These are phyloP conservation scores for Pythium guiyangense DNA, from an alignment of 352 stramenopile genomes.

Conservation along the genomic window DNA sequence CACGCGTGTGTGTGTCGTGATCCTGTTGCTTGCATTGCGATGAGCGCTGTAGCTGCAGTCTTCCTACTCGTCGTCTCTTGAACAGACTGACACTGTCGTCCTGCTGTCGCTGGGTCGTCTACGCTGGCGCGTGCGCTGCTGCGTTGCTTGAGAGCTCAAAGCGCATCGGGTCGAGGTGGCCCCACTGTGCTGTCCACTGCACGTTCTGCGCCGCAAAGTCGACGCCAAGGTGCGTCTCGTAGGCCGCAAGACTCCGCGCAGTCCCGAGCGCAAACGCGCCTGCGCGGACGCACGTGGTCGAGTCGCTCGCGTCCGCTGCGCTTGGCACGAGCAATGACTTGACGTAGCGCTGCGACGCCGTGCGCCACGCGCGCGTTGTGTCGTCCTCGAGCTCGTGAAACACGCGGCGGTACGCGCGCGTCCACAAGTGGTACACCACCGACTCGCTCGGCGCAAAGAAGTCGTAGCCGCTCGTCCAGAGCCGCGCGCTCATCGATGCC, in stretches of 20 bases:
- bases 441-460: constrained; percentile 84
- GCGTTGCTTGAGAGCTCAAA: constrained; percentile 38
- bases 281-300: background rate
- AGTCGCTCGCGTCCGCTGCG: background rate
- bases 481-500: constrained; percentile 82
- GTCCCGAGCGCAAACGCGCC: constrained; percentile 21
- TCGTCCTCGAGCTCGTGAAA: constrained; percentile 69
- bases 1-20: too few species aligned
- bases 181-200: constrained; percentile 56
- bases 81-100: too few species aligned
- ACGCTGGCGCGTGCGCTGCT: constrained; percentile 1
- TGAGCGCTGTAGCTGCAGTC: too few species aligned
- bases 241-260: constrained; percentile 34
- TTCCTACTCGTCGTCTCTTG: too few species aligned
- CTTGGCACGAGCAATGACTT: constrained; percentile 17
- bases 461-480: constrained; percentile 90
- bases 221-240: constrained; percentile 49
- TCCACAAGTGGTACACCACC: constrained; percentile 90
- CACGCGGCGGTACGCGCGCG: constrained; percentile 59
- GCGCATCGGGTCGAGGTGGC: constrained; percentile 47
- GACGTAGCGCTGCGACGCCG: constrained; percentile 23
- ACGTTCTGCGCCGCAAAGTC: constrained; percentile 34
- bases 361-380: constrained; percentile 18
- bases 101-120: background rate
- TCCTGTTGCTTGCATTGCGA: too few species aligned